Percentiles rank a stretch among this genome's conserved stretches.
Evolutionary conservation across 306 rosid species (phyloP).

Genomic region (Cucumis cinereus): DNA sequence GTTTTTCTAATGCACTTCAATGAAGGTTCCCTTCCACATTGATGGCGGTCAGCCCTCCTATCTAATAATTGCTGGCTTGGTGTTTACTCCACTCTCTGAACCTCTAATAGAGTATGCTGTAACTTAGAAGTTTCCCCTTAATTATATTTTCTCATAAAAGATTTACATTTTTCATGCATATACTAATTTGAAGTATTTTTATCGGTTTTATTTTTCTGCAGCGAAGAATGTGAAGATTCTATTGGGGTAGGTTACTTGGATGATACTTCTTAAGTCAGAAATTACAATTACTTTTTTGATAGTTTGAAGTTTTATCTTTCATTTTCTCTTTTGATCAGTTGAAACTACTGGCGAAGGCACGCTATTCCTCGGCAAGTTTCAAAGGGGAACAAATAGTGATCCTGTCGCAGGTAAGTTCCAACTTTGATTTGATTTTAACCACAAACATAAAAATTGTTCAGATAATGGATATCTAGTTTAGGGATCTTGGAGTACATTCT

Average conservation of each 20-base stretch:
- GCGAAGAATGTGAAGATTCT: slow-evolving; percentile 87
- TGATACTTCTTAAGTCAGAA: not conserved
- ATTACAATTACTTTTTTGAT: not conserved
- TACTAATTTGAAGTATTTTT: not conserved
- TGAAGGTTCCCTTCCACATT: slow-evolving; percentile 76
- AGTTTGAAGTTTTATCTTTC: slow-evolving; percentile 5
- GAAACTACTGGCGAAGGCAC: slow-evolving; percentile 77
- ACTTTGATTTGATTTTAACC: slow-evolving; percentile 7
- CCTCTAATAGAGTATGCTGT: slow-evolving; percentile 79
- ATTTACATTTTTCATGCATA: not conserved
- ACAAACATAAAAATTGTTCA: slow-evolving; percentile 9
- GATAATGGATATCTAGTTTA: not conserved
- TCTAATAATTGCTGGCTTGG: slow-evolving; percentile 86
- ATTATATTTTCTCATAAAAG: not conserved
- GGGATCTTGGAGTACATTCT: not conserved
- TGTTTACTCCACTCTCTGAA: slow-evolving; percentile 95
- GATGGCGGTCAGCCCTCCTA: slow-evolving; percentile 92
- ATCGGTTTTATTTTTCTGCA: slow-evolving; percentile 18
- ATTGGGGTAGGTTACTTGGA: slow-evolving; percentile 59
- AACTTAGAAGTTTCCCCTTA: not conserved
- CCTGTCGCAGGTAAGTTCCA: slow-evolving; percentile 73
- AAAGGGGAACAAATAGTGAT: slow-evolving; percentile 88
- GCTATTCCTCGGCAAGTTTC: slow-evolving; percentile 76
- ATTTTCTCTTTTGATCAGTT: slow-evolving; percentile 36
- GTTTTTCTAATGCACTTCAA: slow-evolving; percentile 3